Conservation (phyloP, 495 filamentous ascomycete genomes). For the Letharia columbiana region DNA sequence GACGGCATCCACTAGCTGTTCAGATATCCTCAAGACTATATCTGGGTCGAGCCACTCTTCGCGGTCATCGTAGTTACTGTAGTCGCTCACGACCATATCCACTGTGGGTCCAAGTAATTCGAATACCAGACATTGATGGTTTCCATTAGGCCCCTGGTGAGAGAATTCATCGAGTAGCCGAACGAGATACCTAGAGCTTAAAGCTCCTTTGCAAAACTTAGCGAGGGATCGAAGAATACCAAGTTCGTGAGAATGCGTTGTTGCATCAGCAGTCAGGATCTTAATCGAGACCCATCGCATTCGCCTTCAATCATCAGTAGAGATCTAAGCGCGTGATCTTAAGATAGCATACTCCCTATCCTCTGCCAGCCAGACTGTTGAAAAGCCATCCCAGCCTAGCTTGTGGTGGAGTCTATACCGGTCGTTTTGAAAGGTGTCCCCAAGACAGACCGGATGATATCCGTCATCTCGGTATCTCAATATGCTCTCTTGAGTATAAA, state of each 20-base stretch:
- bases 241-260: background rate
- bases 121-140: constrained; percentile 38
- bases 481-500: constrained; percentile 5
- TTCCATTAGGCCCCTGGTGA: constrained; percentile 37
- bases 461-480: constrained; percentile 32
- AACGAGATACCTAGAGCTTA: constrained; percentile 26
- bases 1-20: constrained; percentile 28
- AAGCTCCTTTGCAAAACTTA: constrained; percentile 11
- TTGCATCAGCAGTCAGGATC: constrained; percentile 10
- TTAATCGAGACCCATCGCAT: constrained; percentile 13
- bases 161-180: constrained; percentile 34
- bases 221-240: constrained; percentile 6
- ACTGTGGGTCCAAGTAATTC: constrained; percentile 37
- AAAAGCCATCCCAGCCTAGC: constrained; percentile 40
- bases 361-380: constrained; percentile 43
- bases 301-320: background rate
- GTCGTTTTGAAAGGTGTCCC: constrained; percentile 31
- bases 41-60: constrained; percentile 24
- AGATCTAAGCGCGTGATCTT: background rate
- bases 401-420: constrained; percentile 43
- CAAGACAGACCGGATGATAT: constrained; percentile 39
- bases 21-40: constrained; percentile 25
- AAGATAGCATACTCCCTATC: constrained; percentile 27
- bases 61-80: constrained; percentile 23
- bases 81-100: constrained; percentile 3